Percentiles rank a stretch among this genome's conserved stretches.
Conservation (phyloP, 2,329 filamentous ascomycete genomes). For the Aspergillus ochraceoroseus region DNA sequence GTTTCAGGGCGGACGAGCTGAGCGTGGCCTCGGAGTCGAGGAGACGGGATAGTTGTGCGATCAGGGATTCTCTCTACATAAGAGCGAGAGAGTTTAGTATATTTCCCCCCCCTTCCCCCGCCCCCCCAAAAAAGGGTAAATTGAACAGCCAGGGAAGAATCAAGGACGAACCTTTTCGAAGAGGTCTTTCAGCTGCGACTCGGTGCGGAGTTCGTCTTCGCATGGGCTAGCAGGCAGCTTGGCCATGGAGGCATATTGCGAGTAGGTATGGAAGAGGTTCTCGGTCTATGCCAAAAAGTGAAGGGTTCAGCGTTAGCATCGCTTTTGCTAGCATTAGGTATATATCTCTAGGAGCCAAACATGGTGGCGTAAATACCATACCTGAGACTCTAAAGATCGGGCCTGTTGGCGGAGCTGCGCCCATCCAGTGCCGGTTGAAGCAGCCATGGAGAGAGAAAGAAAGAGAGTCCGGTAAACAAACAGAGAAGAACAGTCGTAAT, state of each 20-base stretch:
- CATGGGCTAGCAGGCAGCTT: constrained; percentile 78
- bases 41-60: constrained; percentile 77
- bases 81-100: neutral
- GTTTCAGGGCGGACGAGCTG: constrained; percentile 88
- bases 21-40: constrained; percentile 88
- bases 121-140: neutral
- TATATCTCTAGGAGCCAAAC: too few relatives aligned
- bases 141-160: neutral
- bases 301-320: neutral
- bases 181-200: constrained; percentile 76
- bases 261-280: constrained; percentile 65
- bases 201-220: constrained; percentile 74
- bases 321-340: too few relatives aligned
- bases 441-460: constrained; percentile 44
- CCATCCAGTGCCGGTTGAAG: constrained; percentile 67
- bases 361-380: constrained; percentile 43
- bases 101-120: too few relatives aligned
- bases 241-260: constrained; percentile 77
- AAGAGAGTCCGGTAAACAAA: neutral
- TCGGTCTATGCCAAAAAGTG: constrained; percentile 61
- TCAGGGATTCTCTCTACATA: constrained; percentile 69
- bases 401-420: constrained; percentile 91
- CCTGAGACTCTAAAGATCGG: constrained; percentile 82
- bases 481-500: neutral
- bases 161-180: constrained; percentile 50